Evolutionary conservation across 345 rosid species (phyloP).

Genomic region (Populus tremula): DNA sequence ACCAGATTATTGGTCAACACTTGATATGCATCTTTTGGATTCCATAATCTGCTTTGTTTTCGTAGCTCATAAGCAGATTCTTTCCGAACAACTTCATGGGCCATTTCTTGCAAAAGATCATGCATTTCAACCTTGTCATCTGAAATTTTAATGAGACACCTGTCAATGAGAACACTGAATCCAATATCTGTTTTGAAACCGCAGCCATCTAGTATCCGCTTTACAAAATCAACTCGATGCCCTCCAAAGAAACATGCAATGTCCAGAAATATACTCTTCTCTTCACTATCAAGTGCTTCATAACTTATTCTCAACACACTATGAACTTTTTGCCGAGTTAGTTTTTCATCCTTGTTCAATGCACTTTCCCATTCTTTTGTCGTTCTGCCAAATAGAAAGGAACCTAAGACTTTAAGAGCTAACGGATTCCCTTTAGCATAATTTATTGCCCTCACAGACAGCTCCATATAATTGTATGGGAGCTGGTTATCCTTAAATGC

Average conservation of each 20-base stretch:
- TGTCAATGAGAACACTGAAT: not conserved
- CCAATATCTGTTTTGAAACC: not conserved
- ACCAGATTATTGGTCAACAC: not conserved
- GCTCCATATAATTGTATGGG: too few relatives aligned
- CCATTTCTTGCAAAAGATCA: not conserved
- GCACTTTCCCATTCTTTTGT: too few relatives aligned
- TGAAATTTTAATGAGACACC: not conserved
- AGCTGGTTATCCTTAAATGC: too few relatives aligned
- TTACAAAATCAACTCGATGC: not conserved
- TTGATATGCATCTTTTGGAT: not conserved
- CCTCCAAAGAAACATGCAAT: slow-evolving; percentile 9
- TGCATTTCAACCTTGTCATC: not conserved
- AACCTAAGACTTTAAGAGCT: too few relatives aligned
- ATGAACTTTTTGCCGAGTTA: too few relatives aligned
- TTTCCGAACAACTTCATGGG: not conserved
- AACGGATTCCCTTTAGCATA: too few relatives aligned
- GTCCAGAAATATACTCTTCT: not conserved
- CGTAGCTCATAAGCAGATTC: not conserved
- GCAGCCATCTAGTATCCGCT: not conserved
- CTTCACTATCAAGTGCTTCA: too few relatives aligned
- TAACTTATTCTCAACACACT: too few relatives aligned
- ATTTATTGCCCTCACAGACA: too few relatives aligned
- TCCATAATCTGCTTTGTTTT: not conserved
- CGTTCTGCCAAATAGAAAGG: too few relatives aligned
- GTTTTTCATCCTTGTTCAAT: too few relatives aligned